These are phyloP conservation scores for Brassica cretica DNA, from an alignment of 345 rosid species.

Conservation along the genomic window DNA sequence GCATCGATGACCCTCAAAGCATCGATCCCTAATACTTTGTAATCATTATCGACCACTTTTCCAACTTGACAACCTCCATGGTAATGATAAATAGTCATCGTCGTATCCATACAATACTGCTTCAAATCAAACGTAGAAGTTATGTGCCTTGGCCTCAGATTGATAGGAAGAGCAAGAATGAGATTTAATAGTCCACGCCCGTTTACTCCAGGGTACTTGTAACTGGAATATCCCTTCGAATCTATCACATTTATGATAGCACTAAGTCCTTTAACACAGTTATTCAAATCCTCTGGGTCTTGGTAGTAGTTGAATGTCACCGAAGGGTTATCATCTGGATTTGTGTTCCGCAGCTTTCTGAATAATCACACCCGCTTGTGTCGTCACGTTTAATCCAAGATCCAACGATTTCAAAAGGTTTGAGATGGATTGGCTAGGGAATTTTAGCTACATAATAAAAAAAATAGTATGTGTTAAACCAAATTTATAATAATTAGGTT, in stretches of 20 bases:
- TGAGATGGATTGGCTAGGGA: constrained; percentile 32
- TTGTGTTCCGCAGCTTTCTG: constrained; percentile 52
- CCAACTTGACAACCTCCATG: constrained; percentile 70
- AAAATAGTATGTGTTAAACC: background rate
- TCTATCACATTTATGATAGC: constrained; percentile 40
- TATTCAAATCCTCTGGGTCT: constrained; percentile 43
- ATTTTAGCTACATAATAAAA: constrained; percentile 3
- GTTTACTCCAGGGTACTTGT: constrained; percentile 40
- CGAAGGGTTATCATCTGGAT: constrained; percentile 56
- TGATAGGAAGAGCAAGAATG: constrained; percentile 48
- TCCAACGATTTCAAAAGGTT: constrained; percentile 37
- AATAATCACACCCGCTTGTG: constrained; percentile 49
- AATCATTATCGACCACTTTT: constrained; percentile 53
- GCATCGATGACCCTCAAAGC: constrained; percentile 55
- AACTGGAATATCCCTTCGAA: constrained; percentile 42
- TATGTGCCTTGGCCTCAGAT: constrained; percentile 55
- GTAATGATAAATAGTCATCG: constrained; percentile 65
- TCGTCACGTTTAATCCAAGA: constrained; percentile 33
- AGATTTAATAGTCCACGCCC: constrained; percentile 42
- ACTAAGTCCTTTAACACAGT: constrained; percentile 57
- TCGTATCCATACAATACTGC: constrained; percentile 60
- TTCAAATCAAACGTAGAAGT: constrained; percentile 47
- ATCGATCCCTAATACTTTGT: constrained; percentile 51
- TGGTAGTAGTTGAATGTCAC: constrained; percentile 66
- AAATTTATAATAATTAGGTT: background rate